Base-by-base conservation (phyloP, 176 grass and related monocot genomes). In the Puya raimondii region DNA sequence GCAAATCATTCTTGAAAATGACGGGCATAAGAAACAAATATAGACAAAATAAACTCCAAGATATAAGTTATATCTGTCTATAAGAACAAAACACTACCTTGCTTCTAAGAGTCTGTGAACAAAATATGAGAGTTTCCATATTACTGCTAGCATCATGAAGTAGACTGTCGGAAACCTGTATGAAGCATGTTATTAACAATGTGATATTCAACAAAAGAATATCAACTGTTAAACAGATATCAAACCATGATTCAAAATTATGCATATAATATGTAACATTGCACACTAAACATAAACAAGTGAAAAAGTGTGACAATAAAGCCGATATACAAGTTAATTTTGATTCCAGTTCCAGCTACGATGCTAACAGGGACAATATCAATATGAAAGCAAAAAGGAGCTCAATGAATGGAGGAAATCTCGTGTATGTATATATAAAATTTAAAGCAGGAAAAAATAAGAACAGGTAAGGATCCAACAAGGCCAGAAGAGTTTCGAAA, bases 81-180 rank as follows among this genome's bases (percentile, higher is more conserved):
- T 49, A 5, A 8, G 59, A 75, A 14, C 78, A 27, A 16, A 57
- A 61, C 53, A 53, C 81, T 90, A 88, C 94, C 94, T 99, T 99
- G 85, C 89, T 88, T 86, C 94, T 86, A 13, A 99, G 90, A 50
- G 94, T 99, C 76, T 99, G 94, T 64, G 94, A 99, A 87, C 94
- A 93, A 76, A 99, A 99, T 17, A 99, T 93, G 56, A 91, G 84
- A 72, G 94, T 99, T 80, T 99, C 94, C 49, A 99, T 64, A 75
- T 89, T 99, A 77, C 89, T 99, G 71, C 68, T 93, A 76, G 88
- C 77, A 65, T 99, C 87, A 18, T 99, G 94, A 84, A 99, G 94
- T 82, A 99, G 88, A 79, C 85, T 93, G 50, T 93, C 94, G 52
- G 94, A 85, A 71, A 99, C 94, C 94, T 99, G 77, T 57, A 71